Evolutionary conservation across 2,329 filamentous ascomycete species (phyloP).

Genomic region (Penicillium corylophilum): DNA sequence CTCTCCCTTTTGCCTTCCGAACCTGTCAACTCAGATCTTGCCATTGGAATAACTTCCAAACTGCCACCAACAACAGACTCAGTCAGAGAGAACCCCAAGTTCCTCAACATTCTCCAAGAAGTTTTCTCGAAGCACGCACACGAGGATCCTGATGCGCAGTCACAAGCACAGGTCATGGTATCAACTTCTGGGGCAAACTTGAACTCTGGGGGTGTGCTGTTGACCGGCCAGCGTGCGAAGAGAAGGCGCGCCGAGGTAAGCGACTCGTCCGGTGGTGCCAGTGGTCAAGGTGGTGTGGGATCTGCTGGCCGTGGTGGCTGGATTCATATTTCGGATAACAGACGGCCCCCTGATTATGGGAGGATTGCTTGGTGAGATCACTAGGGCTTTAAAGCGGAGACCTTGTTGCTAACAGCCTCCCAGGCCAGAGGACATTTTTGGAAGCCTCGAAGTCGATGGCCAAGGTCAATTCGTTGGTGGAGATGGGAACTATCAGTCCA

Average conservation of each 20-base stretch:
- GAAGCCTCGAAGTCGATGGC: conserved; percentile 62
- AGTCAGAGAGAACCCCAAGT: conserved; percentile 57
- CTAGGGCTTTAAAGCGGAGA: neutral
- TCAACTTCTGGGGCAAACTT: conserved; percentile 58
- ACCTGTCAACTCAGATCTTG: conserved; percentile 54
- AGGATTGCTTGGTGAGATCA: conserved; percentile 56
- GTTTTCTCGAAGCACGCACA: conserved; percentile 56
- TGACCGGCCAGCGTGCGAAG: conserved; percentile 37
- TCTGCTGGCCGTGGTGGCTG: conserved; percentile 60
- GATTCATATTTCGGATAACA: conserved; percentile 61
- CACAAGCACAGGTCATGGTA: conserved; percentile 60
- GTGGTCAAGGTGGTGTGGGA: conserved; percentile 58
- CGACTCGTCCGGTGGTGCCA: conserved; percentile 56
- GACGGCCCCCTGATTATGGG: conserved; percentile 62
- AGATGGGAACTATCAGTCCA: conserved; percentile 59
- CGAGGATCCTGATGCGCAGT: conserved; percentile 56
- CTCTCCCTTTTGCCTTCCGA: conserved; percentile 58
- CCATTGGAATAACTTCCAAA: conserved; percentile 55
- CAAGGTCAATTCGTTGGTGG: conserved; percentile 57
- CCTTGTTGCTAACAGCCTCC: conserved; percentile 10
- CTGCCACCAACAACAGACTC: conserved; percentile 58
- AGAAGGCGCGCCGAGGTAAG: conserved; percentile 38
- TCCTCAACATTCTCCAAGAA: conserved; percentile 57
- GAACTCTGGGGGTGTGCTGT: conserved; percentile 51
- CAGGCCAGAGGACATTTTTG: conserved; percentile 64